phyloP scores from a whole-genome alignment of 441 rosid genomes.

The Gossypium laxum region DNA sequence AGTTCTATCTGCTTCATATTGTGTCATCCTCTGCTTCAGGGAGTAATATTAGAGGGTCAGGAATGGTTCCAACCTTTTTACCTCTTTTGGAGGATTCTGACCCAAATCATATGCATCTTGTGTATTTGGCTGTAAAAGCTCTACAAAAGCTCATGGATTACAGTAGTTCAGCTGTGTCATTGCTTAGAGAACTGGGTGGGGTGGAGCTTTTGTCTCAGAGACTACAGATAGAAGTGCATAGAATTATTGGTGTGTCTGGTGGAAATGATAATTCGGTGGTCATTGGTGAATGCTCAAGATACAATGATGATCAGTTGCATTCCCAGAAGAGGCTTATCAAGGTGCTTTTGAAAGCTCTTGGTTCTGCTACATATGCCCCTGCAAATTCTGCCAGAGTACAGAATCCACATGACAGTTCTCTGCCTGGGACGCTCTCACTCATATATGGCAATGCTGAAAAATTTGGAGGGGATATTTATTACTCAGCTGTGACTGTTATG shows the following conservation, averaged over 20 bases:
- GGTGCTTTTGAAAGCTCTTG: slow-evolving; percentile 86
- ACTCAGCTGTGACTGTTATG: slow-evolving; percentile 96
- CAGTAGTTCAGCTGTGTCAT: slow-evolving; percentile 83
- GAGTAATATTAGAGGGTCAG: slow-evolving; percentile 82
- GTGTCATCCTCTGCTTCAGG: slow-evolving; percentile 91
- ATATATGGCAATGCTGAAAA: slow-evolving; percentile 71
- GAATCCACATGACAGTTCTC: slow-evolving; percentile 62
- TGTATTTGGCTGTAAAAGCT: slow-evolving; percentile 85
- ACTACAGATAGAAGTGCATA: slow-evolving; percentile 78
- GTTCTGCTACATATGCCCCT: slow-evolving; percentile 89
- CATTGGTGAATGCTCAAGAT: slow-evolving; percentile 50
- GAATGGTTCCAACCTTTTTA: slow-evolving; percentile 90
- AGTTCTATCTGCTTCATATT: slow-evolving; percentile 91
- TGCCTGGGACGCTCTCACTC: slow-evolving; percentile 72
- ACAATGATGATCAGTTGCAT: slow-evolving; percentile 47
- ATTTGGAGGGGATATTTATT: slow-evolving; percentile 89
- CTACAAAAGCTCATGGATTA: slow-evolving; percentile 93
- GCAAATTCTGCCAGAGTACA: slow-evolving; percentile 58
- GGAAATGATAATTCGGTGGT: slow-evolving; percentile 50
- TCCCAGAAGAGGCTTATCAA: slow-evolving; percentile 89
- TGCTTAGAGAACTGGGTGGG: slow-evolving; percentile 86
- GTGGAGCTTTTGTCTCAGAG: slow-evolving; percentile 91
- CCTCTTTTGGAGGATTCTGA: slow-evolving; percentile 89
- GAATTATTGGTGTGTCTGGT: slow-evolving; percentile 47
- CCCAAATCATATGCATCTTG: slow-evolving; percentile 79